Percentiles rank a stretch among this genome's conserved stretches.
Conservation (phyloP, 176 grass and related monocot species). For the Carex littledalei region DNA sequence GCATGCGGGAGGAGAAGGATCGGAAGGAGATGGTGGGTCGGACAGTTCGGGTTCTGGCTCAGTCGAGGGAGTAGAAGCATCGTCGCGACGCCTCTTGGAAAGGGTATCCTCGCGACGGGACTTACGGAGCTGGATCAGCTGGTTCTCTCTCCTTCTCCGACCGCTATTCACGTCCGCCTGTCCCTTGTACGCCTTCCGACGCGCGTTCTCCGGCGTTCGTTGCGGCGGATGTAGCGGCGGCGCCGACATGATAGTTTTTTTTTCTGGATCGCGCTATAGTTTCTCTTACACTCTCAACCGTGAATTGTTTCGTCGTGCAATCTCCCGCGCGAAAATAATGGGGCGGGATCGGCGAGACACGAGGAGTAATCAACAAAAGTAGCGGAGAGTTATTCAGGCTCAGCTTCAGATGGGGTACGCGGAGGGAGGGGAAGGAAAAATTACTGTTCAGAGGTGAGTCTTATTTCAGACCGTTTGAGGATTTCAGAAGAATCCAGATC, state of each 20-base stretch:
- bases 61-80: background rate
- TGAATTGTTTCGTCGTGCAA: background rate
- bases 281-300: background rate
- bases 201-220: constrained; percentile 28
- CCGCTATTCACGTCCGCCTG: constrained; percentile 34
- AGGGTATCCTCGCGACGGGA: constrained; percentile 50
- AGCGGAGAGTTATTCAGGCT: no score
- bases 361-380: no score
- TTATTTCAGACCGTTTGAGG: no score
- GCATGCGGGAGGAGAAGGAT: background rate
- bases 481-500: no score
- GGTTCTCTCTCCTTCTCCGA: constrained; percentile 54
- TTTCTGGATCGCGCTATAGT: background rate
- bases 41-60: background rate
- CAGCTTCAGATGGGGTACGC: no score
- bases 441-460: background rate
- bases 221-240: constrained; percentile 25
- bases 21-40: background rate
- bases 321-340: background rate
- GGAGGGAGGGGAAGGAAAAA: no score
- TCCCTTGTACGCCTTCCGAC: constrained; percentile 59
- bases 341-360: background rate
- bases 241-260: background rate
- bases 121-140: constrained; percentile 54
- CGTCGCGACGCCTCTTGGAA: constrained; percentile 65